Conservation (phyloP, 1,284 basidiomycete species). For the Boletus semigastroideus region DNA sequence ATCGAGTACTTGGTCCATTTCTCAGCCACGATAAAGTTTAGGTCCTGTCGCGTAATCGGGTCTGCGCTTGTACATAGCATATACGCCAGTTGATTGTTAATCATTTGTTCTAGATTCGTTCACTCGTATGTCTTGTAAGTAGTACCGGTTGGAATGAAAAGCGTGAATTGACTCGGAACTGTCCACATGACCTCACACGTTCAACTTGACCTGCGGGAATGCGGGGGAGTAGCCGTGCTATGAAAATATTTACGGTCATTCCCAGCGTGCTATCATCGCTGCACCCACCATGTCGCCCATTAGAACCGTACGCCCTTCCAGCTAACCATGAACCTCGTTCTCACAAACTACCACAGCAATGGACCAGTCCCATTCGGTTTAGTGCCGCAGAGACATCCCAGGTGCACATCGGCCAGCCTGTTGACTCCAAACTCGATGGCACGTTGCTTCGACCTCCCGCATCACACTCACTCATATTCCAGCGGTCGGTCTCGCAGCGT, state of each 20-base stretch:
- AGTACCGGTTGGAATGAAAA: no score
- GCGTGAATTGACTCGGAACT: no score
- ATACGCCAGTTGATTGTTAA: no score
- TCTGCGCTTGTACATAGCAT: no score
- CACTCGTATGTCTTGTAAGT: no score
- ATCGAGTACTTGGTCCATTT: not conserved
- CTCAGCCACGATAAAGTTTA: no score
- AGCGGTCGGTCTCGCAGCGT: conserved; percentile 66
- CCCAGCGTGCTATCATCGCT: conserved; percentile 2
- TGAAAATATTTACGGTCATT: conserved; percentile 5
- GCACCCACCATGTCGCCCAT: conserved; percentile 53
- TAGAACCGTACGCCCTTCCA: conserved; percentile 44
- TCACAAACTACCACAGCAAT: conserved; percentile 46
- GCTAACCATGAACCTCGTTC: not conserved
- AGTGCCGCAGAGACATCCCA: conserved; percentile 72
- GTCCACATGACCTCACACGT: not conserved
- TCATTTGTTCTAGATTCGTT: no score
- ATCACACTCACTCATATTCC: conserved; percentile 5
- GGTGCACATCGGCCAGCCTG: conserved; percentile 77
- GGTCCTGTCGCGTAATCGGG: not conserved
- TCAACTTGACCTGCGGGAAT: not conserved
- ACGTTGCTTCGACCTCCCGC: conserved; percentile 16
- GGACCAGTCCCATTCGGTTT: conserved; percentile 83
- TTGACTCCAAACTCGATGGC: conserved; percentile 68
- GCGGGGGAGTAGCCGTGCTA: not conserved